Evolutionary conservation across 2,329 filamentous ascomycete species (phyloP).

Genomic region (Aspergillus transmontanensis): DNA sequence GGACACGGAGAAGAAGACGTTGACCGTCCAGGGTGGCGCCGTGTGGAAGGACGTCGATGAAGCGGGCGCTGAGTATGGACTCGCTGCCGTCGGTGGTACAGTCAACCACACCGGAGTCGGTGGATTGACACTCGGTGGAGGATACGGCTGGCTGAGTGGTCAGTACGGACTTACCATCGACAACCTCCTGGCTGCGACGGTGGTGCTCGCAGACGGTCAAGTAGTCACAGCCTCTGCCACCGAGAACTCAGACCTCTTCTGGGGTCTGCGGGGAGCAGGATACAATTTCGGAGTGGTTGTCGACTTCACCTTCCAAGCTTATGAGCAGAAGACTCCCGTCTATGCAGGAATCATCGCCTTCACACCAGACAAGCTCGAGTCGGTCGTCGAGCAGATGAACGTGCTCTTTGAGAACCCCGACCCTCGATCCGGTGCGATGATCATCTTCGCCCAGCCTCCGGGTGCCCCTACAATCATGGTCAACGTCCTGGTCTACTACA

Average conservation of each 20-base stretch:
- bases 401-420: constrained; percentile 61
- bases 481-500: constrained; percentile 38
- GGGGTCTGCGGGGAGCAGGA: constrained; percentile 50
- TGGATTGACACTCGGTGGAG: constrained; percentile 60
- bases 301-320: constrained; percentile 46
- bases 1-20: constrained; percentile 47
- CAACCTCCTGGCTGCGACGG: constrained; percentile 44
- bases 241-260: constrained; percentile 54
- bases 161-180: constrained; percentile 59
- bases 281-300: constrained; percentile 51
- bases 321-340: constrained; percentile 35
- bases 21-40: constrained; percentile 57
- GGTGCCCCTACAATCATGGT: constrained; percentile 34
- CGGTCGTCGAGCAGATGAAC: constrained; percentile 26
- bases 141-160: constrained; percentile 60
- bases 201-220: constrained; percentile 46
- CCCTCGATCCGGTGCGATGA: constrained; percentile 51
- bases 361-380: constrained; percentile 26
- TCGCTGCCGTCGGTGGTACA: constrained; percentile 64
- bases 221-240: constrained; percentile 42
- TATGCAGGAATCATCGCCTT: constrained; percentile 38
- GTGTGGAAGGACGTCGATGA: constrained; percentile 60
- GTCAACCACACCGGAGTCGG: constrained; percentile 66
- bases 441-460: constrained; percentile 32
- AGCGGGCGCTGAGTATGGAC: constrained; percentile 52